Percentiles rank a stretch among this genome's conserved stretches.
Evolutionary conservation across 495 filamentous ascomycete genomes (phyloP).

Genomic region (Tuber magnatum): DNA sequence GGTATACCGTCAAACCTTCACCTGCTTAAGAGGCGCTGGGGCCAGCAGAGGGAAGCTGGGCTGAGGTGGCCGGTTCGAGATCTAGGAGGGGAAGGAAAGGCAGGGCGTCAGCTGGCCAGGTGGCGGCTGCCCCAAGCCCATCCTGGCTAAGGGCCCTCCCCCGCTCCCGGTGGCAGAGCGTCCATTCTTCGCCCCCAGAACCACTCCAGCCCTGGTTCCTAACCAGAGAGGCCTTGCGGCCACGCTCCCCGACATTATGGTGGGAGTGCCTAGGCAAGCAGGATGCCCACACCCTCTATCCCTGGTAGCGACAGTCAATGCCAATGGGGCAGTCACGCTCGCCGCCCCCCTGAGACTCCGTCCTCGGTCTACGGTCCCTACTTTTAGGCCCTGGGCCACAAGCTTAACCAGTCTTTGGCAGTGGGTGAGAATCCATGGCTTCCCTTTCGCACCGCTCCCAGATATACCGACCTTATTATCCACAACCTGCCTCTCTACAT

Average conservation of each 20-base stretch:
- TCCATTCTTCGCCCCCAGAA: too few species aligned
- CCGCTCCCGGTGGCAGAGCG: too few species aligned
- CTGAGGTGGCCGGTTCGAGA: too few species aligned
- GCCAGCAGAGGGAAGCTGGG: too few species aligned
- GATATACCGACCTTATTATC: not conserved
- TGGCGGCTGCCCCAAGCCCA: too few species aligned
- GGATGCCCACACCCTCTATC: not conserved
- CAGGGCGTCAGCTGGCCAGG: too few species aligned
- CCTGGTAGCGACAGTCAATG: not conserved
- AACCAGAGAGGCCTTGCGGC: too few species aligned
- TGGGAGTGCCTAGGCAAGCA: accelerated
- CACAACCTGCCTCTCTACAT: not conserved
- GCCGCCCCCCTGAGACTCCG: not conserved
- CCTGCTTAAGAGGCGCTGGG: too few species aligned
- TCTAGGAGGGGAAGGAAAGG: too few species aligned
- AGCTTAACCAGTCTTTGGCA: not conserved
- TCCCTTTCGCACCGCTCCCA: not conserved
- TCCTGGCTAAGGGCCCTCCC: too few species aligned
- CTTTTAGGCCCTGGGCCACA: not conserved
- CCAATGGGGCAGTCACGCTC: not conserved
- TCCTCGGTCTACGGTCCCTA: not conserved
- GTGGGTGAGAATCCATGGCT: not conserved
- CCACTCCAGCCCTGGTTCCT: too few species aligned
- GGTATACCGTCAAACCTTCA: too few species aligned
- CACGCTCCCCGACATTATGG: not conserved